Evolutionary conservation across 129 eudicot species (phyloP).

Genomic region (Pulicaria dysenterica): DNA sequence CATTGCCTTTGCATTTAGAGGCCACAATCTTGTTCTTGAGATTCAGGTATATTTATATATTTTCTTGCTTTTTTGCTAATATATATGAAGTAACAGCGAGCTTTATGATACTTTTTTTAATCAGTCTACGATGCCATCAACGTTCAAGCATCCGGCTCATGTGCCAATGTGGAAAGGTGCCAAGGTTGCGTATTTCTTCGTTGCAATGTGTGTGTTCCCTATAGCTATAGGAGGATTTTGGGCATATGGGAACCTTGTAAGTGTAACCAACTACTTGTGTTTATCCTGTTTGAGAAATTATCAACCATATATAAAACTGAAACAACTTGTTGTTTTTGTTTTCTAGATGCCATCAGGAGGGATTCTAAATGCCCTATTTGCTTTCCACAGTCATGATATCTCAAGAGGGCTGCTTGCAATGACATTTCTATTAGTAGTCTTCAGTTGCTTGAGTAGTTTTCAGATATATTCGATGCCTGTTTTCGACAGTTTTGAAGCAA

Average conservation of each 20-base stretch:
- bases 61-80: not conserved
- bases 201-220: constrained; percentile 82
- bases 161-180: constrained; percentile 92
- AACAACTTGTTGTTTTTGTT: not conserved
- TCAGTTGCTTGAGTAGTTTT: constrained; percentile 65
- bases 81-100: not conserved
- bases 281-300: not conserved
- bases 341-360: constrained; percentile 92
- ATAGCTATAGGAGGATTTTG: constrained; percentile 95
- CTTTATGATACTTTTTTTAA: not conserved
- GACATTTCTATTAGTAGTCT: constrained; percentile 48
- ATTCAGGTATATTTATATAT: constrained; percentile 55
- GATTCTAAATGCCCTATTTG: constrained; percentile 48
- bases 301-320: not conserved
- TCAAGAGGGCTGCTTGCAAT: constrained; percentile 52
- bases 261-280: constrained; percentile 24
- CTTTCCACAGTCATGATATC: constrained; percentile 50
- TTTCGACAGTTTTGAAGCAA: constrained; percentile 89
- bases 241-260: constrained; percentile 97
- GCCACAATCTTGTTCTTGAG: constrained; percentile 82
- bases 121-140: constrained; percentile 75
- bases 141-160: constrained; percentile 64
- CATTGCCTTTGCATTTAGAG: constrained; percentile 79
- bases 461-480: constrained; percentile 85
- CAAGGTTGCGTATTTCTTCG: constrained; percentile 61